A percentile compares a stretch with the other conserved stretches of the same genome.
These are phyloP conservation scores for Penicillium sp. DNA, from an alignment of 2,329 filamentous ascomycete species.

Conservation along the genomic window DNA sequence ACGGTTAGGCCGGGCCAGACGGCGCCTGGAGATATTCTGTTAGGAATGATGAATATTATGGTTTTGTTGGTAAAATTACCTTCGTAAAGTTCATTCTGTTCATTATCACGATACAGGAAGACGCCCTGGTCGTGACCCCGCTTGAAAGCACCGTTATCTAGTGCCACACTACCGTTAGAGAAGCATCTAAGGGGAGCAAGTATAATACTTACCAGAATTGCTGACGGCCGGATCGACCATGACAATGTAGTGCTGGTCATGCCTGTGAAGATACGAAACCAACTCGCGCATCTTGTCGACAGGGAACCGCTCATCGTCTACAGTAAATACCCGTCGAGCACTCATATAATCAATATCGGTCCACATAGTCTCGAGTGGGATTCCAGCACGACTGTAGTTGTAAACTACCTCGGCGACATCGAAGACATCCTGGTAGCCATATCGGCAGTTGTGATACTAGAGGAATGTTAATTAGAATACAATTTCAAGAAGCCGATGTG, in stretches of 20 bases:
- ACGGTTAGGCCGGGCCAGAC: slow-evolving; percentile 75
- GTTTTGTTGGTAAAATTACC: slow-evolving; percentile 28
- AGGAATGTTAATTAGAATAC: background rate
- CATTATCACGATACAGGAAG: slow-evolving; percentile 57
- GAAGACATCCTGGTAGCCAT: slow-evolving; percentile 57
- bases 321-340: slow-evolving; percentile 40
- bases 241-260: slow-evolving; percentile 69
- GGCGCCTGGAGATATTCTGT: slow-evolving; percentile 50
- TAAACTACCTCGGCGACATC: slow-evolving; percentile 46
- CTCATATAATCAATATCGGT: slow-evolving; percentile 49
- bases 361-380: slow-evolving; percentile 49
- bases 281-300: slow-evolving; percentile 59
- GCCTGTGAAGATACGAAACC: slow-evolving; percentile 64
- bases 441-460: slow-evolving; percentile 60
- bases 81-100: slow-evolving; percentile 47
- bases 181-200: background rate
- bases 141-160: slow-evolving; percentile 57
- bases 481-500: background rate
- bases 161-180: slow-evolving; percentile 13
- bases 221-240: slow-evolving; percentile 68
- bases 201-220: slow-evolving; percentile 30
- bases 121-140: slow-evolving; percentile 59
- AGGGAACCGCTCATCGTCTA: slow-evolving; percentile 41
- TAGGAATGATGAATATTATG: background rate
- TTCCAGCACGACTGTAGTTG: slow-evolving; percentile 45